A percentile compares a stretch with the other conserved stretches of the same genome.
These are phyloP conservation scores for Suillus subalutaceus DNA, from an alignment of 768 basidiomycete genomes.

Conservation along the genomic window DNA sequence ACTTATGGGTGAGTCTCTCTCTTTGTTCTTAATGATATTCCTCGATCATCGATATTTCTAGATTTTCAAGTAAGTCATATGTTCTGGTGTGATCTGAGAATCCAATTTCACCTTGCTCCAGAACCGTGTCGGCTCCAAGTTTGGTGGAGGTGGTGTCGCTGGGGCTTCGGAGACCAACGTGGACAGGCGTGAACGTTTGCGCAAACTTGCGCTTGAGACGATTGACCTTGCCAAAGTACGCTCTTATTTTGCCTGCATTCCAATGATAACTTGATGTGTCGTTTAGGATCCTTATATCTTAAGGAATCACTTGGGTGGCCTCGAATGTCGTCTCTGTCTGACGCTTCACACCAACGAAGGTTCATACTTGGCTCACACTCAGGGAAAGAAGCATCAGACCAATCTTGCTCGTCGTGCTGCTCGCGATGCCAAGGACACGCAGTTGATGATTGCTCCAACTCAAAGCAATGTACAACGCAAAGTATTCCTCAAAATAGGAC, in stretches of 20 bases:
- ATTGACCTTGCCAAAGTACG: conserved; percentile 95
- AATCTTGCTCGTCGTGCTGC: conserved; percentile 97
- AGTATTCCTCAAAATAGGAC: conserved; percentile 96
- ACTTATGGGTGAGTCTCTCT: conserved; percentile 2
- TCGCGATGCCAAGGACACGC: conserved; percentile 94
- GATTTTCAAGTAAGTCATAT: conserved; percentile 65
- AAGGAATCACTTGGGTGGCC: conserved; percentile 96
- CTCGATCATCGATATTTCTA: conserved; percentile 25
- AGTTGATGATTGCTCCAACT: conserved; percentile 85
- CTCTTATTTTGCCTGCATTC: not conserved
- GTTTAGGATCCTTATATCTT: conserved; percentile 94
- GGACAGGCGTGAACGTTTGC: conserved; percentile 90
- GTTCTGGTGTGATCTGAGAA: not conserved
- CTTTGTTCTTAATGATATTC: not conserved
- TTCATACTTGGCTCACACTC: conserved; percentile 97
- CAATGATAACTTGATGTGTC: conserved; percentile 15
- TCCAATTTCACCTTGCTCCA: conserved; percentile 32
- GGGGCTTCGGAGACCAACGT: conserved; percentile 95
- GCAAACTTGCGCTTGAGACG: conserved; percentile 96
- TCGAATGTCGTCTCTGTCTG: conserved; percentile 97
- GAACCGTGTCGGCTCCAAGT: conserved; percentile 96
- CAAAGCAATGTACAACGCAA: conserved; percentile 88
- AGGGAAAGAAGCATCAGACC: conserved; percentile 99
- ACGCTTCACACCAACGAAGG: conserved; percentile 99
- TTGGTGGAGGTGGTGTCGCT: conserved; percentile 95